Percentiles rank a stretch among this genome's conserved stretches.
phyloP scores from a whole-genome alignment of 306 rosid genomes.

The Aeschynomene evenia region DNA sequence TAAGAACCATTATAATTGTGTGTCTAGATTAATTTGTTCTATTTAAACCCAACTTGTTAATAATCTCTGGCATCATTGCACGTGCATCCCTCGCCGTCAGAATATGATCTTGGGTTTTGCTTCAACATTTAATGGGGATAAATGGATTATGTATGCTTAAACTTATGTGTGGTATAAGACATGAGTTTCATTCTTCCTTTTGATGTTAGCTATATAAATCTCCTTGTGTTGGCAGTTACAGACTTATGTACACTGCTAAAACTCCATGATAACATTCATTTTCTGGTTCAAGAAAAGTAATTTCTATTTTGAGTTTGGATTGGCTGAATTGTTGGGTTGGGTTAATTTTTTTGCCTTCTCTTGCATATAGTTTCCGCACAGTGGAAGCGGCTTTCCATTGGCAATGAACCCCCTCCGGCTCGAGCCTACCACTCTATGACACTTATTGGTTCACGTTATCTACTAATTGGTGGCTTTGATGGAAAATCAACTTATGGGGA shows the following conservation, averaged over 20 bases:
- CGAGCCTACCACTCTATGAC: slow-evolving; percentile 96
- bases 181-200: background rate
- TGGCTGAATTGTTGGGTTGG: background rate
- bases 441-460: slow-evolving; percentile 65
- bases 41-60: slow-evolving; percentile 14
- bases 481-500: slow-evolving; percentile 91
- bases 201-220: slow-evolving; percentile 1
- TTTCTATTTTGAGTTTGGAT: slow-evolving; percentile 7
- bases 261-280: background rate
- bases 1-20: slow-evolving; percentile 2
- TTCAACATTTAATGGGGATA: slow-evolving; percentile 6
- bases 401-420: slow-evolving; percentile 90
- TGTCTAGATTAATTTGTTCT: slow-evolving; percentile 1
- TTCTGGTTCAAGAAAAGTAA: slow-evolving; percentile 14
- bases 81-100: background rate
- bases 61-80: slow-evolving; percentile 17
- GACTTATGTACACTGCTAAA: background rate
- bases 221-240: slow-evolving; percentile 1
- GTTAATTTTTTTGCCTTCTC: slow-evolving; percentile 23
- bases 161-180: background rate
- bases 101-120: slow-evolving; percentile 1
- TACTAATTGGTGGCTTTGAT: slow-evolving; percentile 93
- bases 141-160: background rate
- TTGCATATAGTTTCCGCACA: slow-evolving; percentile 74
- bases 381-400: slow-evolving; percentile 85